Evolutionary conservation across 148 eudicot species (phyloP).

Genomic region (Rhododendron vialii): DNA sequence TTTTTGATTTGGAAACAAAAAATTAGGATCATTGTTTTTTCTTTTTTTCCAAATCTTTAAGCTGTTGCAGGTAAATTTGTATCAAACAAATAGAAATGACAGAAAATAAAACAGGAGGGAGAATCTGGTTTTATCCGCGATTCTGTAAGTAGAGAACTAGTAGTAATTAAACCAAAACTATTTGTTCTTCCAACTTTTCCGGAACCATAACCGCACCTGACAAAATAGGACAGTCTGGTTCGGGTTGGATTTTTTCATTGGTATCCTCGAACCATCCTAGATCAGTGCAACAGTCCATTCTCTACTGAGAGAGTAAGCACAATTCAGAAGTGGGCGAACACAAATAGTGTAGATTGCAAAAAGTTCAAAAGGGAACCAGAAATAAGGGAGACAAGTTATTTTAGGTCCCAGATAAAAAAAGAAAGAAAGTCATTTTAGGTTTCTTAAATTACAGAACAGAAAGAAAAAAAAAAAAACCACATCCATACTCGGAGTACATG

Average conservation of each 20-base stretch:
- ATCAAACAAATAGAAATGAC: no score
- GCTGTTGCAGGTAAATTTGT: no score
- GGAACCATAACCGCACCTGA: not conserved
- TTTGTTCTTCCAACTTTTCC: not conserved
- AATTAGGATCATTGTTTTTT: no score
- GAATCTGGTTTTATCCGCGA: no score
- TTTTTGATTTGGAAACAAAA: not conserved
- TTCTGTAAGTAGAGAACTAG: no score
- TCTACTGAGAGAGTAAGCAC: not conserved
- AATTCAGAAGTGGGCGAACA: not conserved
- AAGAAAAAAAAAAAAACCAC: not conserved
- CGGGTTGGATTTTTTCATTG: no score
- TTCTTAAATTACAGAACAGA: not conserved
- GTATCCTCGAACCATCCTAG: not conserved
- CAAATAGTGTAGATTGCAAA: not conserved
- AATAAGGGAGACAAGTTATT: not conserved
- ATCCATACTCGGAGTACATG: not conserved
- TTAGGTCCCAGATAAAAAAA: not conserved
- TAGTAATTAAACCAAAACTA: no score
- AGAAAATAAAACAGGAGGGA: no score
- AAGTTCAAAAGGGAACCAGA: not conserved
- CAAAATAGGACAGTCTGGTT: no score
- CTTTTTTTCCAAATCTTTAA: no score
- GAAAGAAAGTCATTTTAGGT: not conserved
- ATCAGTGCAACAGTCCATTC: not conserved